A percentile compares a stretch with the other conserved stretches of the same genome.
These are phyloP conservation scores for Mrakiaceae sp. DNA, from an alignment of 1,284 basidiomycete genomes.

Conservation along the genomic window DNA sequence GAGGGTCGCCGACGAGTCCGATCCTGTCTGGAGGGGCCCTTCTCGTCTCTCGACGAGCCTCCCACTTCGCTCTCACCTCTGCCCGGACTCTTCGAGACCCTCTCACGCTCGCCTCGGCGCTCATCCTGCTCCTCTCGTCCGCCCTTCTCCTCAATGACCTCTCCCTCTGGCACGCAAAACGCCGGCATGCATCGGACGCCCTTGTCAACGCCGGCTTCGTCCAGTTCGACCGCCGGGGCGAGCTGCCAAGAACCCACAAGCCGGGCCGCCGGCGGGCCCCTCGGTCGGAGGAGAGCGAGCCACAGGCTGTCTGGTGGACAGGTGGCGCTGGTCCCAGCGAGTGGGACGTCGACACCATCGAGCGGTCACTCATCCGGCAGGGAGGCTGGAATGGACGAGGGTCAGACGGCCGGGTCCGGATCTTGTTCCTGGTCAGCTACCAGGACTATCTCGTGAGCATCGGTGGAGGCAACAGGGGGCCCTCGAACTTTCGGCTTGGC, in stretches of 20 bases:
- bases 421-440: conserved; percentile 4
- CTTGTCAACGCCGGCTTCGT: neutral
- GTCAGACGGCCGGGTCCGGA: conserved; percentile 1
- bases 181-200: too few species aligned
- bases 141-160: too few species aligned
- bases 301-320: neutral
- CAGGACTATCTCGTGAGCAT: too few species aligned
- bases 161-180: too few species aligned
- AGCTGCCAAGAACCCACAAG: neutral
- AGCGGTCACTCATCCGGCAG: neutral
- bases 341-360: neutral
- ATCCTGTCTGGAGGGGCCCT: too few species aligned
- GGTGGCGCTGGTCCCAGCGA: neutral
- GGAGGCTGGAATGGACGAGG: conserved; percentile 7
- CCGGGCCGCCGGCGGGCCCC: too few species aligned
- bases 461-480: neutral
- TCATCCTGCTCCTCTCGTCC: too few species aligned
- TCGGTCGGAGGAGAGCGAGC: neutral
- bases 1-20: too few species aligned
- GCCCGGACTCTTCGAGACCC: too few species aligned
- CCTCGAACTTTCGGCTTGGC: neutral
- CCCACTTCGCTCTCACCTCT: too few species aligned
- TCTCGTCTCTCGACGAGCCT: too few species aligned
- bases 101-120: too few species aligned
- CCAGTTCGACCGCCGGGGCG: neutral